A percentile compares a stretch with the other conserved stretches of the same genome.
Conservation (phyloP, 2,329 filamentous ascomycete genomes). For the Aspergillus candidus region DNA sequence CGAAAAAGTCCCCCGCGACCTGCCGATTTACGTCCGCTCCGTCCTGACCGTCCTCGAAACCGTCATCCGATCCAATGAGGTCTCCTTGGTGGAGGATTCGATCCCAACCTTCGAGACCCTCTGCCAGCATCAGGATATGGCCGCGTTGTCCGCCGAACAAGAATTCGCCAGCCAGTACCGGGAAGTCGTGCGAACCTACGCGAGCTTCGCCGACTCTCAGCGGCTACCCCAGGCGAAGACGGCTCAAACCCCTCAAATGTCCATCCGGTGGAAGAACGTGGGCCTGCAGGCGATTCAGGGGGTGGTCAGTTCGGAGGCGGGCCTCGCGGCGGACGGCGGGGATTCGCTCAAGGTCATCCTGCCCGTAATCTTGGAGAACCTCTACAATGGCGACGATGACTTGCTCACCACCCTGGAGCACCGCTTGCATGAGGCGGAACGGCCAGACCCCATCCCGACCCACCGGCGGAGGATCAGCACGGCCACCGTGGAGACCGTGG, state of each 20-base stretch:
- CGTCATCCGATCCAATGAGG: conserved; percentile 77
- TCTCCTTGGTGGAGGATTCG: conserved; percentile 88
- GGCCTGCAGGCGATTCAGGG: conserved; percentile 74
- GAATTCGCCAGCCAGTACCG: conserved; percentile 77
- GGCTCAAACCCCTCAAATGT: conserved; percentile 62
- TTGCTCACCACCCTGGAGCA: conserved; percentile 63
- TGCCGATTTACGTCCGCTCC: conserved; percentile 79
- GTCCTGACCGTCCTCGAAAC: conserved; percentile 78
- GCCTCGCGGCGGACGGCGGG: conserved; percentile 66
- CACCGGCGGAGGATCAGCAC: conserved; percentile 68
- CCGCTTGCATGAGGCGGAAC: conserved; percentile 63
- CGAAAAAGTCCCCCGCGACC: conserved; percentile 84
- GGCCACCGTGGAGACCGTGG: conserved; percentile 67
- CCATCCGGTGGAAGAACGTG: conserved; percentile 69
- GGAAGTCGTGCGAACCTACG: conserved; percentile 72
- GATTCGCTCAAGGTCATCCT: conserved; percentile 73
- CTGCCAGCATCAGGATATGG: conserved; percentile 81
- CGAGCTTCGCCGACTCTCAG: conserved; percentile 66
- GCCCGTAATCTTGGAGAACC: conserved; percentile 78
- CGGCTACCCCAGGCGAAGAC: conserved; percentile 42
- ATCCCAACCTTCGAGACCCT: conserved; percentile 81
- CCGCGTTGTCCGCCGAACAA: conserved; percentile 77
- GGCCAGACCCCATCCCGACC: conserved; percentile 58
- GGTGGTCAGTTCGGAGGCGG: conserved; percentile 73
- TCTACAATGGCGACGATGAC: conserved; percentile 60